Evolutionary conservation across 345 rosid genomes (phyloP).

Genomic region (Rhodamnia argentea): DNA sequence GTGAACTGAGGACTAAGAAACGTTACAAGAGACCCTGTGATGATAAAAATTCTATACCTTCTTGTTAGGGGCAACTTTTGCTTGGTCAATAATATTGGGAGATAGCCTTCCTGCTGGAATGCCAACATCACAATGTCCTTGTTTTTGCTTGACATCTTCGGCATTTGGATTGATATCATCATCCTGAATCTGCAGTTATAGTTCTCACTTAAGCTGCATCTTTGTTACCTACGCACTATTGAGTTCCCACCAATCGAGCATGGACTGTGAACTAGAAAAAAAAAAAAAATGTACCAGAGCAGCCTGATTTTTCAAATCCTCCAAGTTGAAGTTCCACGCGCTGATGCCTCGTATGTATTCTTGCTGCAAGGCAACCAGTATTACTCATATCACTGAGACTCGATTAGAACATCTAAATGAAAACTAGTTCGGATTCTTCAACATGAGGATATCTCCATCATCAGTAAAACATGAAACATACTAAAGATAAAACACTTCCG

Average conservation of each 20-base stretch:
- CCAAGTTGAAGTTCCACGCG: constrained; percentile 97
- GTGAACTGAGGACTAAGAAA: background rate
- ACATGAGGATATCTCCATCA: background rate
- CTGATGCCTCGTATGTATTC: constrained; percentile 93
- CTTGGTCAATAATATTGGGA: constrained; percentile 30
- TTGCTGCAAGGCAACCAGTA: constrained; percentile 48
- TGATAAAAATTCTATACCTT: constrained; percentile 27
- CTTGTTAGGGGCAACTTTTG: constrained; percentile 41
- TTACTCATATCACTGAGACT: background rate
- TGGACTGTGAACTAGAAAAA: background rate
- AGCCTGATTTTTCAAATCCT: constrained; percentile 90
- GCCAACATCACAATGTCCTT: constrained; percentile 13
- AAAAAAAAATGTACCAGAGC: constrained; percentile 47
- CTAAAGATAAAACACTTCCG: background rate
- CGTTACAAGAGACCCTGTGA: background rate
- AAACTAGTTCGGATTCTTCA: background rate
- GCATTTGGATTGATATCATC: constrained; percentile 42
- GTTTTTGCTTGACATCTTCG: constrained; percentile 34
- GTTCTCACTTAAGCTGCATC: background rate
- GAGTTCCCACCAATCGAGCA: background rate
- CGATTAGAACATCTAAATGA: background rate
- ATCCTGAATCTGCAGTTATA: constrained; percentile 59
- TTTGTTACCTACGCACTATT: background rate
- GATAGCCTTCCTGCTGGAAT: constrained; percentile 22
- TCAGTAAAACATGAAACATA: background rate